Percentiles rank a stretch among this genome's conserved stretches.
Evolutionary conservation across 179 eudicot species (phyloP).

Genomic region (Corrigiola litoralis): DNA sequence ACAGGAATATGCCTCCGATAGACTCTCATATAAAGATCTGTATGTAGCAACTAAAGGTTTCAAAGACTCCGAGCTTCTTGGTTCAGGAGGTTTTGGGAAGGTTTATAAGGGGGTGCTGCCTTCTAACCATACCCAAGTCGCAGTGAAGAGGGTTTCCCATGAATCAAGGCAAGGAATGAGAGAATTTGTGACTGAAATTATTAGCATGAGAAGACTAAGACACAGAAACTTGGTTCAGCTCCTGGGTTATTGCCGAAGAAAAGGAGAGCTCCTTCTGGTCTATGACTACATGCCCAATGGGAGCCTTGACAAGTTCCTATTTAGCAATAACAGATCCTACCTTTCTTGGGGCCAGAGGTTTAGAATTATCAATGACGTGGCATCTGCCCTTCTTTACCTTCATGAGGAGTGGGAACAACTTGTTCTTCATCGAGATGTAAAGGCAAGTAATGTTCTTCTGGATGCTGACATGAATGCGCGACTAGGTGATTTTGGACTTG

Average conservation of each 20-base stretch:
- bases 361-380: constrained; percentile 24
- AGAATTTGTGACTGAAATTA: constrained; percentile 34
- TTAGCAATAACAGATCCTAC: constrained; percentile 1
- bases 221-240: constrained; percentile 32
- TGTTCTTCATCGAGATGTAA: constrained; percentile 25
- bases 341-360: constrained; percentile 23
- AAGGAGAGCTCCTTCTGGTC: too few species aligned
- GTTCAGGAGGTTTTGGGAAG: constrained; percentile 36
- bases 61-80: constrained; percentile 26
- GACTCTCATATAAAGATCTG: constrained; percentile 29
- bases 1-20: too few species aligned
- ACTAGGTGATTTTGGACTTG: too few species aligned
- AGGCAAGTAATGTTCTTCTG: constrained; percentile 22
- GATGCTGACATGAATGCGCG: constrained; percentile 26
- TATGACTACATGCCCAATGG: too few species aligned
- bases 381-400: constrained; percentile 22
- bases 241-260: constrained; percentile 32
- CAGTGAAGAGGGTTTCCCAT: constrained; percentile 31
- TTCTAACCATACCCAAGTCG: constrained; percentile 15
- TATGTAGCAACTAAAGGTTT: constrained; percentile 32
- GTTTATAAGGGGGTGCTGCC: too few species aligned
- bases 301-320: constrained; percentile 32
- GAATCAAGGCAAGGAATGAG: constrained; percentile 36
- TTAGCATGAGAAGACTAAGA: constrained; percentile 34
- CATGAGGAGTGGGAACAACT: constrained; percentile 33